Evolutionary conservation across 225 moss, liverwort and hornwort genomes (phyloP), one percentile per base, ranked within the genome.

Genomic region (Bryum argenteum): DNA sequence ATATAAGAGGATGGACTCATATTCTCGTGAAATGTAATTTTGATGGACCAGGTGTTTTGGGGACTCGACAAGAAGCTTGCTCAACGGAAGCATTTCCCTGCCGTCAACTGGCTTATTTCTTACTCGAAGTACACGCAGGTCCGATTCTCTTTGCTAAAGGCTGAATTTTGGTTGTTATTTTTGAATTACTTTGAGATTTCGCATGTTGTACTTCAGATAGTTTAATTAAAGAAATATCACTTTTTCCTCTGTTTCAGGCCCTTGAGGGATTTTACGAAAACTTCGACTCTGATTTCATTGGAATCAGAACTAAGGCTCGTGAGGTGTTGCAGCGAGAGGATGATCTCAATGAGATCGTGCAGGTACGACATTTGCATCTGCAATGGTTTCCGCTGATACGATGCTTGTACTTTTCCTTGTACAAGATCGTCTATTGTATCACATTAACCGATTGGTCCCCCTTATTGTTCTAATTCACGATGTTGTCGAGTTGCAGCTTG

Each of bases 51-150:
- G 92, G 94, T 97, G 44, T 97, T 97, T 81, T 97, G 97, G 97
- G 94, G 97, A 69, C 90, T 97, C 17, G 94, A 97, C 77, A 97
- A 97, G 85, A 94, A 97, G 73, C 81, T 97, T 61, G 97, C 97
- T 44, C 97, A 97, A 75, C 77, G 97, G 60, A 97, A 97, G 67
- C 97, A 97, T 84, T 97, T 97, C 50, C 97, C 97, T 20, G 91
- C 96, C 38, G 96, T 97, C 41, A 97, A 97, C 78, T 97, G 96
- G 96, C 93, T 97, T 23, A 89, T 93, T 71, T 97, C 96, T 19
- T 97, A 97, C 82, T 97, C 96, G 41, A 97, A 97, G 63, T 97
- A 97, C 52, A 69, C 96, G n/a, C 93, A 97, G 81, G 84, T 87
- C 75, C 79, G 65, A 60, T 65, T 2, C 41, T 47, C 21, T 72